These are phyloP conservation scores for Ramalina intermedia DNA, from an alignment of 495 filamentous ascomycete genomes.

Conservation along the genomic window DNA sequence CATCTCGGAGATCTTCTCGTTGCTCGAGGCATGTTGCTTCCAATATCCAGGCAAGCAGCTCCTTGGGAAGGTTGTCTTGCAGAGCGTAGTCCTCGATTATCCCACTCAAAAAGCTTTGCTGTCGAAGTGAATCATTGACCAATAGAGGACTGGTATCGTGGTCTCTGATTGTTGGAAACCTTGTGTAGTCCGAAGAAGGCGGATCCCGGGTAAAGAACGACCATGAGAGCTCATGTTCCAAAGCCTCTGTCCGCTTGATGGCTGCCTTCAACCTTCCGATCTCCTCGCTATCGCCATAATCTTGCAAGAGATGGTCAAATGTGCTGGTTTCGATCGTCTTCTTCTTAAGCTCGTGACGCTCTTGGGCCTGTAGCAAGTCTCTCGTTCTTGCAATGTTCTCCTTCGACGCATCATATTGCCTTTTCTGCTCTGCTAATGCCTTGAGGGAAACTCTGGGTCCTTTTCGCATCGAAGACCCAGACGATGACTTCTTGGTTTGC, in stretches of 20 bases:
- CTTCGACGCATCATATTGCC: constrained; percentile 41
- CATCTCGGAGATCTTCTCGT: constrained; percentile 44
- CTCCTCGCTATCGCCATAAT: constrained; percentile 39
- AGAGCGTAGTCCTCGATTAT: constrained; percentile 44
- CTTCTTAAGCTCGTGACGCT: constrained; percentile 1
- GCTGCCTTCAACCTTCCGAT: constrained; percentile 50
- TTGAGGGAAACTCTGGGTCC: constrained; percentile 53
- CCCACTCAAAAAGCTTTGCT: constrained; percentile 55
- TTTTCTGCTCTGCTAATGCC: constrained; percentile 43
- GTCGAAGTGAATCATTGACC: constrained; percentile 27
- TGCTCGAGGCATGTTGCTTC: constrained; percentile 48
- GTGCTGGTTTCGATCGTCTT: constrained; percentile 27
- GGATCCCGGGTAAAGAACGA: constrained; percentile 42
- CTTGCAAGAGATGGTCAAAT: constrained; percentile 28
- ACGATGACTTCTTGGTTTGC: neutral
- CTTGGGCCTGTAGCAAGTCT: constrained; percentile 25
- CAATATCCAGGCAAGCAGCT: constrained; percentile 61
- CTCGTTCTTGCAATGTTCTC: constrained; percentile 39
- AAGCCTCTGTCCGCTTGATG: constrained; percentile 60
- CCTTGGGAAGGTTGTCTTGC: constrained; percentile 46
- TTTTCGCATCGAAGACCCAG: constrained; percentile 29
- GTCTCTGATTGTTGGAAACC: constrained; percentile 5
- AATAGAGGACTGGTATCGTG: neutral
- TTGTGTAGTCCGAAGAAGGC: constrained; percentile 10
- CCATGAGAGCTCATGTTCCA: constrained; percentile 43